Evolutionary conservation across 2,329 filamentous ascomycete species (phyloP).

Genomic region (Pezicula rhizophila): DNA sequence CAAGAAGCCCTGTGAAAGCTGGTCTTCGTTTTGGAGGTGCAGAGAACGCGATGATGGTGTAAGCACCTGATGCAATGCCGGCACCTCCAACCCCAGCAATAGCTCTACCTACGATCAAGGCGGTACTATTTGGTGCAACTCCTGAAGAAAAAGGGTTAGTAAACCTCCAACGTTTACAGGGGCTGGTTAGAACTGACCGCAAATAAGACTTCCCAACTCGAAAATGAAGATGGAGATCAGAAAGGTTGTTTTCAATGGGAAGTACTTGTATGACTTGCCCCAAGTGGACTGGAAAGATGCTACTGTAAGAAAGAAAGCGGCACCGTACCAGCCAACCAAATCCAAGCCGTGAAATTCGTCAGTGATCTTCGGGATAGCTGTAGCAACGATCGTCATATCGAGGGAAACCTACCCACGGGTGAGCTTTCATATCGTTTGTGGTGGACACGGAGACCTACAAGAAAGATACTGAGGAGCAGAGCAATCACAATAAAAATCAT

Average conservation of each 20-base stretch:
- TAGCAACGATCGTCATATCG: conserved; percentile 49
- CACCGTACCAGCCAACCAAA: conserved; percentile 51
- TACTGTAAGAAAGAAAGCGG: conserved; percentile 46
- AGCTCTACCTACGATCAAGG: conserved; percentile 30
- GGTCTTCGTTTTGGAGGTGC: conserved; percentile 28
- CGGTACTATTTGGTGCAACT: conserved; percentile 28
- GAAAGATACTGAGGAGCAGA: conserved; percentile 41
- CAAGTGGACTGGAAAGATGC: conserved; percentile 29
- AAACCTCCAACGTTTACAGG: too few relatives aligned
- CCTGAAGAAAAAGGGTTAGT: conserved; percentile 11
- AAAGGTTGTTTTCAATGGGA: conserved; percentile 27
- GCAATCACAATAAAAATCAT: conserved; percentile 38
- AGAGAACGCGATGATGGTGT: conserved; percentile 37
- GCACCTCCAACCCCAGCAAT: conserved; percentile 29
- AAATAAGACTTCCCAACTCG: conserved; percentile 31
- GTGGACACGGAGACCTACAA: conserved; percentile 20
- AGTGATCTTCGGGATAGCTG: conserved; percentile 51
- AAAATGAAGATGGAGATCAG: conserved; percentile 29
- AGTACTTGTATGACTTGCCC: conserved; percentile 29
- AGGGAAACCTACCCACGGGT: conserved; percentile 19
- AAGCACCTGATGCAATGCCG: conserved; percentile 32
- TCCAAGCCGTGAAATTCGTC: conserved; percentile 43
- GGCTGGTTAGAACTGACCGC: conserved; percentile 20
- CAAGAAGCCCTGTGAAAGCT: conserved; percentile 29
- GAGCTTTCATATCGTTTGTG: background rate